Conservation (phyloP, 306 rosid species). For the Inga oerstediana region DNA sequence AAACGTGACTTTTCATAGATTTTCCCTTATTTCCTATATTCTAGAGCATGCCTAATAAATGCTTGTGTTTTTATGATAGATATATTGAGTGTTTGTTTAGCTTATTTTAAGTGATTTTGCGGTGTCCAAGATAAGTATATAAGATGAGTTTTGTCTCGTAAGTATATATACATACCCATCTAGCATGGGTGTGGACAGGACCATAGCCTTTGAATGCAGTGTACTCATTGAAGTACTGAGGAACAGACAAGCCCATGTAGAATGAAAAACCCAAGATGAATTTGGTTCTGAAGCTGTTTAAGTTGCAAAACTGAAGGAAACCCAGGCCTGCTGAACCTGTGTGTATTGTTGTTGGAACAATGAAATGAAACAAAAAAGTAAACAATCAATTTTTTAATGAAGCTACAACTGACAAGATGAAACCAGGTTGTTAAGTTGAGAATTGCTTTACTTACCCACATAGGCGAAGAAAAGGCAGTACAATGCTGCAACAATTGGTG, state of each 20-base stretch:
- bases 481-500: conserved; percentile 83
- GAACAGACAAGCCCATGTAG: conserved; percentile 89
- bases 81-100: neutral
- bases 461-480: conserved; percentile 97
- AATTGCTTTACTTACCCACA: conserved; percentile 63
- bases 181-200: conserved; percentile 83
- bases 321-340: conserved; percentile 92
- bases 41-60: neutral
- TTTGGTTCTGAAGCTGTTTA: conserved; percentile 82
- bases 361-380: neutral
- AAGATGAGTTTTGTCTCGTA: no score
- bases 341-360: conserved; percentile 1
- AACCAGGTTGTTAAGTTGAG: conserved; percentile 22
- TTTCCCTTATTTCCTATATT: neutral
- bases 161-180: conserved; percentile 66
- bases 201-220: conserved; percentile 79
- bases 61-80: neutral
- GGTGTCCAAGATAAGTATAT: no score
- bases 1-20: no score
- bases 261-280: conserved; percentile 86
- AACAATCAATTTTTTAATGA: conserved; percentile 4
- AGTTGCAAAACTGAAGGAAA: conserved; percentile 90
- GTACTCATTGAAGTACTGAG: conserved; percentile 96
- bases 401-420: neutral
- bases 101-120: neutral